Percentiles rank a stretch among this genome's conserved stretches.
These are phyloP conservation scores for Thelephora aurantiotincta DNA, from an alignment of 768 basidiomycete species.

Conservation along the genomic window DNA sequence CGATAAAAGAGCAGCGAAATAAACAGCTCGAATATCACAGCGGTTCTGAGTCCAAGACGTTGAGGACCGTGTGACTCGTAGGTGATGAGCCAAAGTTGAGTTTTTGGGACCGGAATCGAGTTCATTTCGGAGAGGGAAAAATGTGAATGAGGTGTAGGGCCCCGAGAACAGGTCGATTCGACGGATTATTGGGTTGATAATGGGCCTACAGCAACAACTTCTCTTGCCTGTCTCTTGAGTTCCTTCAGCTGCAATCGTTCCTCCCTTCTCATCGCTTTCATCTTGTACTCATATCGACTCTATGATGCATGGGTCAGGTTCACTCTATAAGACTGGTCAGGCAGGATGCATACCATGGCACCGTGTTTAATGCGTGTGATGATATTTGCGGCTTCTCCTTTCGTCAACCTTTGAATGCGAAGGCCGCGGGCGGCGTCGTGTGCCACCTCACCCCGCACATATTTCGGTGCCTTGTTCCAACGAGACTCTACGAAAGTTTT, in stretches of 20 bases:
- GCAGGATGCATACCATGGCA: constrained; percentile 34
- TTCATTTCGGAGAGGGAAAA: no score
- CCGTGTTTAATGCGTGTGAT: constrained; percentile 70
- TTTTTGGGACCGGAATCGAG: no score
- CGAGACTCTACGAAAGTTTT: no score
- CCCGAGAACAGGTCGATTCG: background rate
- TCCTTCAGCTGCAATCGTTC: constrained; percentile 31
- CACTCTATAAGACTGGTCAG: no score
- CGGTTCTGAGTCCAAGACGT: no score
- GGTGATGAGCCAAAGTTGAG: no score
- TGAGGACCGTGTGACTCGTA: no score
- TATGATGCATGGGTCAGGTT: no score
- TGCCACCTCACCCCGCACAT: constrained; percentile 5
- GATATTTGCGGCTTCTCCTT: constrained; percentile 69
- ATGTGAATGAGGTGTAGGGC: no score
- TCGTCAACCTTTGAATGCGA: constrained; percentile 29
- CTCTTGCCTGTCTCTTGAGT: constrained; percentile 30
- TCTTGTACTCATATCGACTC: constrained; percentile 38
- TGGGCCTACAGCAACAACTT: constrained; percentile 50
- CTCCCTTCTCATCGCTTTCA: constrained; percentile 25
- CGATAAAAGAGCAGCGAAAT: no score
- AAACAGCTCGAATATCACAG: no score
- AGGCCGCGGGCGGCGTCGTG: no score
- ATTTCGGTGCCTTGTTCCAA: constrained; percentile 17
- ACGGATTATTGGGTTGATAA: constrained; percentile 13